Base-by-base conservation (phyloP, 2,329 filamentous ascomycete genomes). In the Podosphaera fusca region DNA sequence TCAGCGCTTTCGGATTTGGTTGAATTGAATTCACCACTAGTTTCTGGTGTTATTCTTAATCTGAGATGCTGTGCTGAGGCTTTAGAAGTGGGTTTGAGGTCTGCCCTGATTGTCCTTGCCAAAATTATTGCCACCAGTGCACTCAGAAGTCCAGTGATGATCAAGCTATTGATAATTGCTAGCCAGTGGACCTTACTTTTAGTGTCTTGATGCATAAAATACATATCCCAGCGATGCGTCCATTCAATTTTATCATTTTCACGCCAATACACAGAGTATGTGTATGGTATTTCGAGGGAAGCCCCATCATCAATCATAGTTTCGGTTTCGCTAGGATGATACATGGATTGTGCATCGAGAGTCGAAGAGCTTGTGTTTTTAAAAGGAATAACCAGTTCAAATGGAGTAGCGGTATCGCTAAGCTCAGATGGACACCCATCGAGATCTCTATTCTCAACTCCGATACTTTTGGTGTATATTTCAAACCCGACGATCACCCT, bases 401-500 rank as follows among this genome's bases (percentile, higher is more conserved):
- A 76, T 3, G 78, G 78, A 29, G 79, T 72, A 21, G 80, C 75
- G 4, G 81, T 73, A 49, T 78, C 73, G 61, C 81, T 76, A 33
- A 88, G 70, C 60, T 86, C 76, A 29, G 72, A 71, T 0, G 86
- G 85, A 63, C 87, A 85, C 14, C 85, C 84, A 14, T 73, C 70
- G 46, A 76, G 74, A 58, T 80, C 74, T 54, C 84, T 78, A 59
- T 73, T 75, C 10, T 70, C 72, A 6, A 75, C 72, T 31, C 79
- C 80, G 64, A 94, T 78, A 66, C 86, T 94, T 73, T 90, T 94
- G 30, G 87, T 80, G 65, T 92, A 94, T 33, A 94, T 82, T 70
- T 95, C 87, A 65, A 95, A 94, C 0, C 85, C 87, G 29, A 94
- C 85, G 61, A 95, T 78, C 45, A 92, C 80, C 70, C 86, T 88